Base-by-base conservation (phyloP, 371 early-diverging fungal genomes). In the Apophysomyces trapeziformis region DNA sequence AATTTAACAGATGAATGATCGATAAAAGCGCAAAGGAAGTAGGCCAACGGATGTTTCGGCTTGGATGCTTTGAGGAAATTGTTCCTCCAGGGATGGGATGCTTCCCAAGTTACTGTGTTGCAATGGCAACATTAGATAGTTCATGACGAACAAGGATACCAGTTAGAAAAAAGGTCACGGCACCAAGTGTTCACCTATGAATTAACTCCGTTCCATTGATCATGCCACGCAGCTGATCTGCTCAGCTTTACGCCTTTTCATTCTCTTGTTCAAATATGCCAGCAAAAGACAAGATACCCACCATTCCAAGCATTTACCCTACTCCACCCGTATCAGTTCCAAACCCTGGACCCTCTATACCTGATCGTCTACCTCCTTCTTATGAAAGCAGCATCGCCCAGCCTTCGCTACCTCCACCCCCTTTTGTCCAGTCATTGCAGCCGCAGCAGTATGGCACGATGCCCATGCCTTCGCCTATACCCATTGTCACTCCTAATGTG, bases 381-480 rank as follows among this genome's bases (percentile, higher is more conserved):
- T 50, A 50, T 21, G 54, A 50, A 50, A 21, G 18, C 18, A 50
- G 21, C 21, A 26, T 50, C 9, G 54, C 21, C 32, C 62, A 44
- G 14, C 62, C 16, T 5, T 14, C 46, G 5, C 21, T 38, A n/a
- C 47, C n/a, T 21, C 58, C 1, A 12, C 44, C 45, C 0, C 65
- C 37, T 5, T 41, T 41, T 41, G 41, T 41, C 13, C 46, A 32
- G 4, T 50, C 26, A 8, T 32, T 26, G 32, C 32, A 41, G 26
- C 58, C 32, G 9, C 66, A 59, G 13, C 4, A n/a, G 9, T 46
- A 58, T 21, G 18, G 41, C 13, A 36, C 59, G 1, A 36, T 46
- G 8, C 61, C 61, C 9, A 16, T 61, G 39, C 46, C 63, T 47
- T 38, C 58, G 38, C 36, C 68, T 13, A 37, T 47, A n/a, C 45